Evolutionary conservation across 805 yeast species (phyloP), one percentile per base, ranked within the genome.

Genomic region (Kazachstania africana): DNA sequence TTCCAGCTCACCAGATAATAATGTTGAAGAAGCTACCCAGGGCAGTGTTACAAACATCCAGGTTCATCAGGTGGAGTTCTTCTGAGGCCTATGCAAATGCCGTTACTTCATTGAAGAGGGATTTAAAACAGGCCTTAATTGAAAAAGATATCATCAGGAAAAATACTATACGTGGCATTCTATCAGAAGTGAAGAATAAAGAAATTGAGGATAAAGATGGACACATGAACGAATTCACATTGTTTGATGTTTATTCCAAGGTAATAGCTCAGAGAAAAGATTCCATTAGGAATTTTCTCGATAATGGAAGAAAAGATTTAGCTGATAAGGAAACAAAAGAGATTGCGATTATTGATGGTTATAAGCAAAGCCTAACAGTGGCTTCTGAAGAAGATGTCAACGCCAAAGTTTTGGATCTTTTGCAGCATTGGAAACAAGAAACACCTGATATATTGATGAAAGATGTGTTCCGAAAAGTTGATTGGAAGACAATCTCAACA

Each of bases 261-360:
- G 50, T 71, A 40, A 55, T 71, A 20, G 54, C 59, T 15, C 73
- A 72, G 42, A 61, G 79, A 38, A 44, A 40, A 17, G 72, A 70
- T 36, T 65, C 78, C 1, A 63, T 65, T 27, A 56, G 49, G 8
- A 71, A 71, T 42, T 75, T 66, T 43, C 29, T 42, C 9, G 50
- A 54, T 12, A 67, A 68, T 31, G 50, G 59, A 8, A 63, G 82
- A 40, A 48, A 44, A 3, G 81, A 75, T 37, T 53, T 75, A 36
- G 75, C 65, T 1, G 66, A 61, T n/a, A 65, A 63, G 33, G 82
- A 75, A 51, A 42, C 48, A 15, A 46, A 51, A 13, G 78, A 75
- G 50, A 43, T 64, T 18, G 50, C 38, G 0, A 47, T 71, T 21
- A 60, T 75, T 26, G 41, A 63, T 17, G 41, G 47, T 12, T 65